Conservation (phyloP, 2,329 filamentous ascomycete genomes). For the Alternaria sp. region DNA sequence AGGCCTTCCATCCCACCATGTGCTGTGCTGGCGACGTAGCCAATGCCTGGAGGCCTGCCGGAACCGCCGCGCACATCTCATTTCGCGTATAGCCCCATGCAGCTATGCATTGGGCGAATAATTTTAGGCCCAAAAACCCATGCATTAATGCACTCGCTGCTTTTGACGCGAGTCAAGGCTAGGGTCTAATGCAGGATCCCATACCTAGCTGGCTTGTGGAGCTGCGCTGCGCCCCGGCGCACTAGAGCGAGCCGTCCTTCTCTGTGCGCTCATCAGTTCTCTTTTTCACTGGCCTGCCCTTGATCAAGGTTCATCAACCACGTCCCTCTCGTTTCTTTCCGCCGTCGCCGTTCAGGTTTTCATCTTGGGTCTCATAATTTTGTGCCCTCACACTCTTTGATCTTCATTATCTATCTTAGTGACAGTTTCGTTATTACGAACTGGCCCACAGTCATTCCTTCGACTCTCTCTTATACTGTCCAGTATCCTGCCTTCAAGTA, state of each 20-base stretch:
- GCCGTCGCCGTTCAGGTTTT: constrained; percentile 42
- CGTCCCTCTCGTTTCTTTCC: constrained; percentile 48
- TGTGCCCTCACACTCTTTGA: constrained; percentile 21
- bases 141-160: constrained; percentile 43
- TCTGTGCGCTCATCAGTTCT: constrained; percentile 52
- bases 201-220: constrained; percentile 45
- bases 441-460: constrained; percentile 52
- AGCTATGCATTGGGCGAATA: constrained; percentile 43
- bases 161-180: constrained; percentile 37
- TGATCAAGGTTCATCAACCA: constrained; percentile 52
- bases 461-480: constrained; percentile 29
- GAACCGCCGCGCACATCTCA: constrained; percentile 42
- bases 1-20: constrained; percentile 25
- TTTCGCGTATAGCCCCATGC: constrained; percentile 41
- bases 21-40: constrained; percentile 19
- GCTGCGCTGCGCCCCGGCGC: constrained; percentile 47
- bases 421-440: constrained; percentile 48
- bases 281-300: constrained; percentile 50
- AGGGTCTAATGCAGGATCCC: constrained; percentile 15
- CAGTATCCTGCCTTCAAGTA: constrained; percentile 27
- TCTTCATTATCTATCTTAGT: constrained; percentile 39
- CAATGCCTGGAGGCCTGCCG: constrained; percentile 28
- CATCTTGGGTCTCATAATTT: constrained; percentile 42
- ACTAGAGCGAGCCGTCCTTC: constrained; percentile 47
- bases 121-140: constrained; percentile 44